Evolutionary conservation across 2,329 filamentous ascomycete species (phyloP).

Genomic region (Exophiala sp.): DNA sequence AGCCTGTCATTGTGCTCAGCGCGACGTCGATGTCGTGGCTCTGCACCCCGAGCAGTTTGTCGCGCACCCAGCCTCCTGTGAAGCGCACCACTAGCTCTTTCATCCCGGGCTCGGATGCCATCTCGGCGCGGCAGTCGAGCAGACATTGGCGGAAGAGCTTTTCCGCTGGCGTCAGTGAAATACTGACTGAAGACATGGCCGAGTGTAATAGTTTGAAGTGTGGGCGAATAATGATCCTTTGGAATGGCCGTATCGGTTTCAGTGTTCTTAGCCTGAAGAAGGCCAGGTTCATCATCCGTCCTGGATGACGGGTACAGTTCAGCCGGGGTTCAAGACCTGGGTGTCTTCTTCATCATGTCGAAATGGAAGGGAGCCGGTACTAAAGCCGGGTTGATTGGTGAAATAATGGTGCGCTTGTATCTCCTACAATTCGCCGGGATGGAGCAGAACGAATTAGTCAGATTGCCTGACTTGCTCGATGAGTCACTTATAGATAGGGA

Average conservation of each 20-base stretch:
- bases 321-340: not conserved
- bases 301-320: not conserved
- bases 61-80: conserved; percentile 47
- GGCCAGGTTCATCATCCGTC: conserved; percentile 9
- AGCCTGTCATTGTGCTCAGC: conserved; percentile 47
- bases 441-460: not conserved
- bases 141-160: conserved; percentile 28
- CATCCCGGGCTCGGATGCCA: conserved; percentile 25
- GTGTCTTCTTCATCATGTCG: not conserved
- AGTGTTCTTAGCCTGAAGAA: not conserved
- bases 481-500: too few relatives aligned
- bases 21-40: conserved; percentile 48
- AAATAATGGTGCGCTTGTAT: too few relatives aligned
- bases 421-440: too few relatives aligned
- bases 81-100: conserved; percentile 41
- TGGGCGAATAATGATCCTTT: not conserved
- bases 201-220: not conserved
- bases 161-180: conserved; percentile 24
- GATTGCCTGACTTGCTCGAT: not conserved
- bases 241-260: not conserved
- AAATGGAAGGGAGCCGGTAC: not conserved
- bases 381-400: not conserved
- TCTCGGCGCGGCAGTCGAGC: conserved; percentile 25
- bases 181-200: conserved; percentile 14
- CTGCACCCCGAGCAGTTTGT: conserved; percentile 43